Evolutionary conservation across 768 basidiomycete genomes (phyloP).

Genomic region (Ramaria sp.): DNA sequence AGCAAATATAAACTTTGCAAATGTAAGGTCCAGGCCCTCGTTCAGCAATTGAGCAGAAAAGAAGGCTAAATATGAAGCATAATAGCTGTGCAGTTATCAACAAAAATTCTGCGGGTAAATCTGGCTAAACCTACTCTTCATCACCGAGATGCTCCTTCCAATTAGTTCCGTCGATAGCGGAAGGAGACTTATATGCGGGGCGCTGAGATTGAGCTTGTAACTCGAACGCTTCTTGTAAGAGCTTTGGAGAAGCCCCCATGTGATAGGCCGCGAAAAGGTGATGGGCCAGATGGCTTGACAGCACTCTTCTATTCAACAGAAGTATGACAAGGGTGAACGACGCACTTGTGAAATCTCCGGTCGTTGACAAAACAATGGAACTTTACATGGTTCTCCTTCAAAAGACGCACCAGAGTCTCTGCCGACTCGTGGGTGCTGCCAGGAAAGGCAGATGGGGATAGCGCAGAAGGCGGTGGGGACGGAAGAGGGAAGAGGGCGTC

Average conservation of each 20-base stretch:
- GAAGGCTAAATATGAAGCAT: slow-evolving; percentile 46
- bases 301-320: slow-evolving; percentile 10
- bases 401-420: slow-evolving; percentile 12
- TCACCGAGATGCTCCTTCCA: slow-evolving; percentile 49
- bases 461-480: slow-evolving; percentile 18
- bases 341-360: slow-evolving; percentile 39
- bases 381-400: slow-evolving; percentile 42
- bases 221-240: slow-evolving; percentile 34
- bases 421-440: slow-evolving; percentile 11
- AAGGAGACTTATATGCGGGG: slow-evolving; percentile 33
- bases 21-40: slow-evolving; percentile 31
- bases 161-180: slow-evolving; percentile 34
- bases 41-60: slow-evolving; percentile 32
- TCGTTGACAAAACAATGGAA: slow-evolving; percentile 47
- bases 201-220: slow-evolving; percentile 25
- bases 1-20: slow-evolving; percentile 60
- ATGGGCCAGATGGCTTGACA: slow-evolving; percentile 44
- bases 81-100: slow-evolving; percentile 34
- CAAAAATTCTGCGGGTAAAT: background rate
- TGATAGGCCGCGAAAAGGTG: slow-evolving; percentile 48
- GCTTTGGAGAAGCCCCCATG: slow-evolving; percentile 38
- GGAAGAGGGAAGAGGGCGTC: slow-evolving; percentile 24
- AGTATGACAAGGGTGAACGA: background rate
- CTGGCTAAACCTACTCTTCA: slow-evolving; percentile 29
- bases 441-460: slow-evolving; percentile 25